Conservation (phyloP, 2,329 filamentous ascomycete species). For the Nectriaceae sp. region DNA sequence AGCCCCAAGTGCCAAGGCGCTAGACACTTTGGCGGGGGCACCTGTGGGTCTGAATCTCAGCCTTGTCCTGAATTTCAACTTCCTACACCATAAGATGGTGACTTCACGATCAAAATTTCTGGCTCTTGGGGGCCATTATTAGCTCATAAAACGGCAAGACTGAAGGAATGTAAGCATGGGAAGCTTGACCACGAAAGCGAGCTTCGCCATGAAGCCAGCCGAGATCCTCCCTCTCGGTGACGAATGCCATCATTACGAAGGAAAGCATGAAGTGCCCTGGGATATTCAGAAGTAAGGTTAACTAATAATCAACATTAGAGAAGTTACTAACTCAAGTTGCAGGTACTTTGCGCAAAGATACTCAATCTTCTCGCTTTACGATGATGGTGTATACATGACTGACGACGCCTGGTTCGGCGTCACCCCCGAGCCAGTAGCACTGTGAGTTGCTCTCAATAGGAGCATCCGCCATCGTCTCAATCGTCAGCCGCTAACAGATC, state of each 20-base stretch:
- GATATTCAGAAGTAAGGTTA: conserved; percentile 76
- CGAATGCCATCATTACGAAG: conserved; percentile 74
- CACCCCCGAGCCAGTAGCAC: conserved; percentile 88
- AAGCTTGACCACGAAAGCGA: conserved; percentile 1
- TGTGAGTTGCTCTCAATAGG: conserved; percentile 53
- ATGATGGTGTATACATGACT: conserved; percentile 87
- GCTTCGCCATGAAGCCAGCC: conserved; percentile 41
- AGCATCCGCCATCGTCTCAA: too few relatives aligned
- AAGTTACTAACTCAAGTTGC: not conserved
- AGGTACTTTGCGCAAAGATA: conserved; percentile 93
- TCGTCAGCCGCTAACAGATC: not conserved
- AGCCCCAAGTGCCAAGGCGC: conserved; percentile 21
- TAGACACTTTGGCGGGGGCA: conserved; percentile 11
- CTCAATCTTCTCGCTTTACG: conserved; percentile 83
- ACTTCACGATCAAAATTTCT: not conserved
- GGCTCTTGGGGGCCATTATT: too few relatives aligned
- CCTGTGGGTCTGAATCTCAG: conserved; percentile 22
- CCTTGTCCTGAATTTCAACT: conserved; percentile 28
- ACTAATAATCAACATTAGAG: not conserved
- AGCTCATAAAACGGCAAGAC: not conserved
- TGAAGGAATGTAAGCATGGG: conserved; percentile 12
- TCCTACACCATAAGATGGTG: conserved; percentile 5
- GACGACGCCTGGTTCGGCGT: conserved; percentile 96
- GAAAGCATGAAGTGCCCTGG: conserved; percentile 71
- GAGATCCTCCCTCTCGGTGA: conserved; percentile 56